Evolutionary conservation across 441 rosid genomes (phyloP).

Genomic region (Eutrema salsugineum): DNA sequence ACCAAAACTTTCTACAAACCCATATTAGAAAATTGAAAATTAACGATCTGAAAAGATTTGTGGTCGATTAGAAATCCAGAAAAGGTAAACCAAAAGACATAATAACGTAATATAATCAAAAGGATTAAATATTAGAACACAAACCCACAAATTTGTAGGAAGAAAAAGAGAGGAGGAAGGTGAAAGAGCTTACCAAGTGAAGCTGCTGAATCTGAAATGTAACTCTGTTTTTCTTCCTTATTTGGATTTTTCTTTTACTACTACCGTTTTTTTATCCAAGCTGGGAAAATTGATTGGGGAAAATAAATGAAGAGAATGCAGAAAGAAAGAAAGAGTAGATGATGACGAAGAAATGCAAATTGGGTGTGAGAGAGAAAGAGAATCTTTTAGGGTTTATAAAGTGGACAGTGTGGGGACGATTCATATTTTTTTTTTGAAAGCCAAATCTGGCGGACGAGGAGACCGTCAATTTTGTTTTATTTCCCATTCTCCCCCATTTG

Average conservation of each 20-base stretch:
- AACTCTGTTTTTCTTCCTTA: neutral
- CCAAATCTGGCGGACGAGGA: slow-evolving; percentile 30
- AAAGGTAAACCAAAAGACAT: neutral
- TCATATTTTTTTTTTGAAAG: slow-evolving; percentile 6
- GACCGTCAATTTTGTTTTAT: slow-evolving; percentile 18
- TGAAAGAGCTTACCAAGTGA: slow-evolving; percentile 36
- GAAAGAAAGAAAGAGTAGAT: slow-evolving; percentile 1
- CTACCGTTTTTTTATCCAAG: neutral
- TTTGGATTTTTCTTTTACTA: neutral
- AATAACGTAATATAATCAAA: neutral
- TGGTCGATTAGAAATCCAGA: neutral
- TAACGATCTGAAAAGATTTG: slow-evolving; percentile 5
- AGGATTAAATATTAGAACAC: neutral
- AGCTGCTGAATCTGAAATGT: slow-evolving; percentile 19
- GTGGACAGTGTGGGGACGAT: slow-evolving; percentile 36
- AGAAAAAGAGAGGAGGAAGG: neutral
- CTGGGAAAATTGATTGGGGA: too few relatives aligned
- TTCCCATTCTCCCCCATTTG: slow-evolving; percentile 20
- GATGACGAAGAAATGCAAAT: slow-evolving; percentile 19
- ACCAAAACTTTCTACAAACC: neutral
- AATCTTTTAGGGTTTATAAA: slow-evolving; percentile 35
- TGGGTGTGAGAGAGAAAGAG: slow-evolving; percentile 20
- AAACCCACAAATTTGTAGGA: neutral
- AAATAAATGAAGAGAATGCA: neutral
- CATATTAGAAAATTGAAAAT: neutral